These are phyloP conservation scores for Sporisorium exsertum DNA, from an alignment of 1,284 basidiomycete species.

Conservation along the genomic window DNA sequence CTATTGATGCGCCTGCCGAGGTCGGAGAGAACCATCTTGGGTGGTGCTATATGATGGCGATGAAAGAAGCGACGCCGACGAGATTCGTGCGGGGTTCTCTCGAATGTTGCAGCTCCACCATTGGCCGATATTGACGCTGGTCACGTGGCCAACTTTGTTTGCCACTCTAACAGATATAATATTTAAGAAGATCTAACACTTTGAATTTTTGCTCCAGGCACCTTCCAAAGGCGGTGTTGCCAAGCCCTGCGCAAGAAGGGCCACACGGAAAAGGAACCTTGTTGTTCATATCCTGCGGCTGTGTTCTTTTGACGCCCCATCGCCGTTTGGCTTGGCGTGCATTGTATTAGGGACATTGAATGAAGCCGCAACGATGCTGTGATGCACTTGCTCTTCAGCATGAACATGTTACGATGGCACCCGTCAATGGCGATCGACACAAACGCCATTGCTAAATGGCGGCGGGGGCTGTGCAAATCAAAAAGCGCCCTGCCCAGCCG, in stretches of 20 bases:
- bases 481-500: too few relatives aligned
- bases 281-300: conserved; percentile 1
- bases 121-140: not conserved
- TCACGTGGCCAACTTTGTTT: not conserved
- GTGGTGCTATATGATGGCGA: not conserved
- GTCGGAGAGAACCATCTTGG: conserved; percentile 92
- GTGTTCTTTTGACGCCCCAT: conserved; percentile 2
- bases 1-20: conserved; percentile 92
- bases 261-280: conserved; percentile 3
- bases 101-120: not conserved
- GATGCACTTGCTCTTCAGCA: too few relatives aligned
- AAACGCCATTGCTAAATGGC: not conserved
- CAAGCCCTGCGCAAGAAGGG: not conserved
- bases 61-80: not conserved
- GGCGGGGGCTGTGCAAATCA: not conserved
- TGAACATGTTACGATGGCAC: not conserved
- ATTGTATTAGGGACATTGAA: too few relatives aligned
- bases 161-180: not conserved
- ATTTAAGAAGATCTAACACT: not conserved
- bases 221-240: conserved; percentile 5
- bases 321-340: not conserved
- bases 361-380: too few relatives aligned
- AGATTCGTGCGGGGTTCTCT: not conserved
- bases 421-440: not conserved
- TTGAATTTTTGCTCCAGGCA: not conserved